Conservation (phyloP, 2,329 filamentous ascomycete species). For the Aphanoascus verrucosus region DNA sequence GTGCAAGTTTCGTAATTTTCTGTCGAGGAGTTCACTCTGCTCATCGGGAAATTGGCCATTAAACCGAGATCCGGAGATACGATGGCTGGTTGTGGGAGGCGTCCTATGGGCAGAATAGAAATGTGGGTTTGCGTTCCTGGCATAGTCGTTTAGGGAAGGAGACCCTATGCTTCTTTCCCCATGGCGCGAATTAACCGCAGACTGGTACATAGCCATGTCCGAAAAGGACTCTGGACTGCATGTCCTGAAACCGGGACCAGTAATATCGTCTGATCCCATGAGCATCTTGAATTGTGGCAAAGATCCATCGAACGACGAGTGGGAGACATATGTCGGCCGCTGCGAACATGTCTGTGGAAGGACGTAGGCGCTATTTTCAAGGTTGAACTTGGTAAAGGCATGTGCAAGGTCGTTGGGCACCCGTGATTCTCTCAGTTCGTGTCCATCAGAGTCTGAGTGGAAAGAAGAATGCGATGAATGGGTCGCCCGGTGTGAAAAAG, state of each 20-base stretch:
- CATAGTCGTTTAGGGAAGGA: slow-evolving; percentile 37
- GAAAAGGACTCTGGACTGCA: slow-evolving; percentile 23
- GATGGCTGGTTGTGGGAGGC: slow-evolving; percentile 21
- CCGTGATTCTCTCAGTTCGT: slow-evolving; percentile 24
- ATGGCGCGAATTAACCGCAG: slow-evolving; percentile 33
- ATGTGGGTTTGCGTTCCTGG: slow-evolving; percentile 35
- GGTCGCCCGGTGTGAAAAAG: slow-evolving; percentile 25
- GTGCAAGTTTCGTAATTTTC: slow-evolving; percentile 40
- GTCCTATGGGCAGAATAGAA: slow-evolving; percentile 40
- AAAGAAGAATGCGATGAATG: slow-evolving; percentile 32
- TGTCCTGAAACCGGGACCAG: slow-evolving; percentile 19
- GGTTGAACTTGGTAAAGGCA: slow-evolving; percentile 25
- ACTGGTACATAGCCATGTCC: slow-evolving; percentile 28
- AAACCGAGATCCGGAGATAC: background rate
- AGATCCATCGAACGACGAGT: slow-evolving; percentile 38
- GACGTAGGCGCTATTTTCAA: background rate
- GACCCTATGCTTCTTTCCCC: slow-evolving; percentile 37
- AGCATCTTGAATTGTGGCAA: slow-evolving; percentile 36
- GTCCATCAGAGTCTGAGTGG: slow-evolving; percentile 30
- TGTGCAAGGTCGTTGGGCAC: slow-evolving; percentile 25
- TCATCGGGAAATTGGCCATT: slow-evolving; percentile 33
- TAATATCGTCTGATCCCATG: slow-evolving; percentile 21
- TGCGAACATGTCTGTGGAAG: slow-evolving; percentile 21
- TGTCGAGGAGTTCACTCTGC: slow-evolving; percentile 37
- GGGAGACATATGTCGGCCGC: slow-evolving; percentile 24